phyloP scores from a whole-genome alignment of 768 basidiomycete genomes.

The Cyclocybe cylindracea region DNA sequence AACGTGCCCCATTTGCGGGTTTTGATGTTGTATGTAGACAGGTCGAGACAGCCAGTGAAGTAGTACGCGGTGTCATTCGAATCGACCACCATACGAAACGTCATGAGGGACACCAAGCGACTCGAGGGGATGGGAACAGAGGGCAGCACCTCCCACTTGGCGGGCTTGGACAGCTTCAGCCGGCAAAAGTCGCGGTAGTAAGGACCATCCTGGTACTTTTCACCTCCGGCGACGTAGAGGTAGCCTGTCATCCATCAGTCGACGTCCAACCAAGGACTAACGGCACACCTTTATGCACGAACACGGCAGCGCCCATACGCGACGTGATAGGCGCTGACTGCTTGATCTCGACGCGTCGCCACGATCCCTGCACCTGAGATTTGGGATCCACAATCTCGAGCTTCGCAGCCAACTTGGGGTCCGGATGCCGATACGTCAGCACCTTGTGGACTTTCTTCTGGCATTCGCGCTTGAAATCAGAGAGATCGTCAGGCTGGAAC shows the following conservation, averaged over 20 bases:
- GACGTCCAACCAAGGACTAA: too few relatives aligned
- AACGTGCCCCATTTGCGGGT: slow-evolving; percentile 29
- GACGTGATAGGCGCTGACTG: not conserved
- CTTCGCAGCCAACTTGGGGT: not conserved
- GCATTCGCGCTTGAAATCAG: too few relatives aligned
- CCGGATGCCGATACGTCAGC: not conserved
- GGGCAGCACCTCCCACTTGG: slow-evolving; percentile 1
- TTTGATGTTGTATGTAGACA: slow-evolving; percentile 33
- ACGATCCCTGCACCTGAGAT: slow-evolving; percentile 5
- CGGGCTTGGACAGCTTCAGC: not conserved
- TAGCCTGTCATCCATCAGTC: not conserved
- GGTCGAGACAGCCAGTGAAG: slow-evolving; percentile 24
- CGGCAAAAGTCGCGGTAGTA: slow-evolving; percentile 4
- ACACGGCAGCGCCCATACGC: slow-evolving; percentile 1
- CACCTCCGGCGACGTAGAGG: slow-evolving; percentile 1
- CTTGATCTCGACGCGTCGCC: slow-evolving; percentile 1
- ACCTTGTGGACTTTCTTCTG: not conserved
- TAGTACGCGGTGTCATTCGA: slow-evolving; percentile 25
- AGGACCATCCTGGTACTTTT: not conserved
- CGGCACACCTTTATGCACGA: not conserved
- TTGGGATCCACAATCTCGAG: not conserved
- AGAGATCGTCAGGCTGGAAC: not conserved
- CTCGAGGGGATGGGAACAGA: not conserved
- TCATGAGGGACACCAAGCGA: too few relatives aligned
- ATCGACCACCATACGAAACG: not conserved